Conservation (phyloP, 2,329 filamentous ascomycete species). For the Pseudogymnoascus sp. region DNA sequence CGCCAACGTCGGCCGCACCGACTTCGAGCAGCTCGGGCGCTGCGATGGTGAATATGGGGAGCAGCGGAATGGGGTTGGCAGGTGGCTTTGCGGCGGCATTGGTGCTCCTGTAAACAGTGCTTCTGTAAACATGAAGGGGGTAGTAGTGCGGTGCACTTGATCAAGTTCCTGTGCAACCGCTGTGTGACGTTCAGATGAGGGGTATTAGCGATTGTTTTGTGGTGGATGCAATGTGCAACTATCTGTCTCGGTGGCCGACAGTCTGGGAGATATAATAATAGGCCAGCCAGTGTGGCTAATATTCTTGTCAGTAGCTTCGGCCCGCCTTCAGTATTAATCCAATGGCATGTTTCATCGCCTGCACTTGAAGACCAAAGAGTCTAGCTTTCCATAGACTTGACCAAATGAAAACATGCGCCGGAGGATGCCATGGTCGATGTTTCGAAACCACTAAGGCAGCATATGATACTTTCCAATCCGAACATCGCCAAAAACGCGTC, state of each 20-base stretch:
- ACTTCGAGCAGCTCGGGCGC: conserved; percentile 1
- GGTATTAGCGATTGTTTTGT: not conserved
- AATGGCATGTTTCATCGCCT: not conserved
- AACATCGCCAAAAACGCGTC: not conserved
- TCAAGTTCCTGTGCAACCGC: not conserved
- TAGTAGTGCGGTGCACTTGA: not conserved
- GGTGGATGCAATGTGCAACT: not conserved
- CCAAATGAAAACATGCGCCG: not conserved
- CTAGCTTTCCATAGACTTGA: not conserved
- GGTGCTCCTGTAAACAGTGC: not conserved
- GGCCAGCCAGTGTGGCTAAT: not conserved
- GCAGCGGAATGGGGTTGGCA: not conserved
- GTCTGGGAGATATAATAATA: not conserved
- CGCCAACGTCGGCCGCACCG: not conserved
- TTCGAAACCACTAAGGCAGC: not conserved
- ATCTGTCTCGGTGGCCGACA: not conserved
- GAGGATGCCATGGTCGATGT: not conserved
- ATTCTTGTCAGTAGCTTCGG: not conserved
- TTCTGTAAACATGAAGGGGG: not conserved
- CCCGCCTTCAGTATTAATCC: not conserved
- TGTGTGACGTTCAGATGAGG: not conserved
- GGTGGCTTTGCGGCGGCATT: not conserved
- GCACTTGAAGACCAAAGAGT: not conserved
- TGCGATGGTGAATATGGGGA: not conserved
- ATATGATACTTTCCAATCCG: not conserved